These are phyloP conservation scores for Acephala macrosclerotiorum DNA, from an alignment of 2,329 filamentous ascomycete species.

Conservation along the genomic window DNA sequence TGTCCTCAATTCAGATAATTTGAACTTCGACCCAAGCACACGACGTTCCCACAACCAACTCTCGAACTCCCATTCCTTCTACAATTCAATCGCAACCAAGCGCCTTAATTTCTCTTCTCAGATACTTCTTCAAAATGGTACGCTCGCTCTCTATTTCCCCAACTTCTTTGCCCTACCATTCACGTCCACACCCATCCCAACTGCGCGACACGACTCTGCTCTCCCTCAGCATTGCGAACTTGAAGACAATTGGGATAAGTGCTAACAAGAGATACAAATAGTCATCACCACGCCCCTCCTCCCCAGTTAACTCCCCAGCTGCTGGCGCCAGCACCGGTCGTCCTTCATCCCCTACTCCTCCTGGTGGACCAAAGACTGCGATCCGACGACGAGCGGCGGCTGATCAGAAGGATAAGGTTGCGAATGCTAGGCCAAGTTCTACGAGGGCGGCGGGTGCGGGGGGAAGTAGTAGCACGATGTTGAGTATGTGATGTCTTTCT, in stretches of 20 bases:
- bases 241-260: not conserved
- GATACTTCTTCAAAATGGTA: constrained; percentile 31
- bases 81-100: constrained; percentile 13
- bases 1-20: constrained; percentile 39
- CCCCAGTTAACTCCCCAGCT: constrained; percentile 60
- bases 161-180: not conserved
- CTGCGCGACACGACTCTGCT: not conserved
- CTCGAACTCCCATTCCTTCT: constrained; percentile 22
- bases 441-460: constrained; percentile 93
- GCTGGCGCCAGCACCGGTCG: constrained; percentile 72
- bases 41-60: constrained; percentile 14
- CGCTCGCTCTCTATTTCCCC: not conserved
- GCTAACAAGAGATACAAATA: constrained; percentile 24
- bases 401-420: constrained; percentile 96
- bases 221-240: not conserved
- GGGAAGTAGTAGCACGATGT: constrained; percentile 97
- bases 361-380: constrained; percentile 92
- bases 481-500: constrained; percentile 70
- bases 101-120: constrained; percentile 17
- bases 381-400: constrained; percentile 95
- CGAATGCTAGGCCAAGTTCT: constrained; percentile 90
- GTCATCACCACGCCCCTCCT: constrained; percentile 55
- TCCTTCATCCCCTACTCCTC: constrained; percentile 85
- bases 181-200: not conserved
- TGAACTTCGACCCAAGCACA: constrained; percentile 17